phyloP scores from a whole-genome alignment of 768 basidiomycete genomes.

The Lentinus tigrinus region DNA sequence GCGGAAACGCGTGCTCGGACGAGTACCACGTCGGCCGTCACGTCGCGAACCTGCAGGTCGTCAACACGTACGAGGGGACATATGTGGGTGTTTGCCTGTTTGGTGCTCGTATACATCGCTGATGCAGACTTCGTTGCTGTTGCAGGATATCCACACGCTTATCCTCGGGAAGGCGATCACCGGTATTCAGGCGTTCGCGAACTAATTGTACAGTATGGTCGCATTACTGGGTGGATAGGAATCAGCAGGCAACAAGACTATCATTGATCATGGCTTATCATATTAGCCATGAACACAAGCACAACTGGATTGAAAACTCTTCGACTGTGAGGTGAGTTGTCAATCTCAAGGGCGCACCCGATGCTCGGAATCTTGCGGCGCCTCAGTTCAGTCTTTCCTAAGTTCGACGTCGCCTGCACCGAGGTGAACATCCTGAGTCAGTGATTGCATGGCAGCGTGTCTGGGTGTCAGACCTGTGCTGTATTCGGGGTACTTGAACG shows the following conservation, averaged over 20 bases:
- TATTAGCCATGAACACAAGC: too few relatives aligned
- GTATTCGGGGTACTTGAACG: too few relatives aligned
- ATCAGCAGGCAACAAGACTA: too few relatives aligned
- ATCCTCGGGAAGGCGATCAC: slow-evolving; percentile 94
- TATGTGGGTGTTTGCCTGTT: slow-evolving; percentile 41
- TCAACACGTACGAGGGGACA: slow-evolving; percentile 92
- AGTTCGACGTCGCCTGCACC: too few relatives aligned
- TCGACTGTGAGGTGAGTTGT: too few relatives aligned
- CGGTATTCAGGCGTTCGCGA: slow-evolving; percentile 81
- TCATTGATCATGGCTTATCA: too few relatives aligned
- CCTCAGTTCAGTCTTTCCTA: too few relatives aligned
- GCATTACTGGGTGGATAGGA: too few relatives aligned
- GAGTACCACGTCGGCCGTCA: slow-evolving; percentile 98
- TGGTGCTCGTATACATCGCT: not conserved
- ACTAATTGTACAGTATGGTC: slow-evolving; percentile 29
- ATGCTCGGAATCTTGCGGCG: not conserved
- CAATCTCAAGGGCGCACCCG: slow-evolving; percentile 1
- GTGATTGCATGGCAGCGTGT: too few relatives aligned
- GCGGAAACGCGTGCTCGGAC: slow-evolving; percentile 91
- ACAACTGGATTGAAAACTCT: too few relatives aligned
- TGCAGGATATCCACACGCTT: slow-evolving; percentile 83
- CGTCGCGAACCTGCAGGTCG: slow-evolving; percentile 92
- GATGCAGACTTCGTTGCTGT: not conserved
- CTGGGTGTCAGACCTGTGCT: too few relatives aligned
- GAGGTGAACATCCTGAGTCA: too few relatives aligned